Conservation (phyloP, 345 rosid species). For the Corymbia maculata region DNA sequence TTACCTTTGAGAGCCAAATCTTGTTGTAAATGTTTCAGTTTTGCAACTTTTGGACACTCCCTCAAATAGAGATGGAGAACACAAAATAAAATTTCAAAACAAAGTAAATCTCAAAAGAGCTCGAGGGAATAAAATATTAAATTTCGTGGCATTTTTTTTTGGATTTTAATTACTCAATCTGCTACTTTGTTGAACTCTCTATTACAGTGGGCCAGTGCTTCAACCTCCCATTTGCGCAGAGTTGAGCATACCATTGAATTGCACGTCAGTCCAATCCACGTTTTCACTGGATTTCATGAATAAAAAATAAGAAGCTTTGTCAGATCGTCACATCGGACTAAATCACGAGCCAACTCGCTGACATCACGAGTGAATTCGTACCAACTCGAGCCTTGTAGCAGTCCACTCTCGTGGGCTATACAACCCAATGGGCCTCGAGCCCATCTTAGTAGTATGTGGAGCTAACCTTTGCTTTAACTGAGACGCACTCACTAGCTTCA, state of each 20-base stretch:
- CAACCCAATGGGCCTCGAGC: not conserved
- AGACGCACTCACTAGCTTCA: not conserved
- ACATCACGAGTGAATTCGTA: not conserved
- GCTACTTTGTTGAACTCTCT: not conserved
- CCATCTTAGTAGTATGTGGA: not conserved
- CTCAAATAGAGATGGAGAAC: not conserved
- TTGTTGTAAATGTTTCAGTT: too few species aligned
- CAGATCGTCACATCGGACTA: not conserved
- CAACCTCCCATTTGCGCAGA: not conserved
- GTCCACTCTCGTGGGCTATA: not conserved
- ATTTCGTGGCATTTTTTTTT: not conserved
- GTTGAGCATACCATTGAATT: not conserved
- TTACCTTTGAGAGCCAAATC: too few species aligned
- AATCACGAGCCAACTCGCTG: not conserved
- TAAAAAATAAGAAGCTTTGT: not conserved
- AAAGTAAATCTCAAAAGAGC: not conserved
- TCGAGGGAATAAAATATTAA: not conserved
- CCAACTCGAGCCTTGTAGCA: not conserved
- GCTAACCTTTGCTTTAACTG: not conserved
- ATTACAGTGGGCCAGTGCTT: not conserved
- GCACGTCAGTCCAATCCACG: not conserved
- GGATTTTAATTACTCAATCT: rapidly evolving
- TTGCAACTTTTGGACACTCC: not conserved
- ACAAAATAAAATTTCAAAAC: not conserved
- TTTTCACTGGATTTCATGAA: not conserved